Percentiles rank a stretch among this genome's conserved stretches.
phyloP scores from a whole-genome alignment of 1,139 yeast species.

The Yarrowia galli region DNA sequence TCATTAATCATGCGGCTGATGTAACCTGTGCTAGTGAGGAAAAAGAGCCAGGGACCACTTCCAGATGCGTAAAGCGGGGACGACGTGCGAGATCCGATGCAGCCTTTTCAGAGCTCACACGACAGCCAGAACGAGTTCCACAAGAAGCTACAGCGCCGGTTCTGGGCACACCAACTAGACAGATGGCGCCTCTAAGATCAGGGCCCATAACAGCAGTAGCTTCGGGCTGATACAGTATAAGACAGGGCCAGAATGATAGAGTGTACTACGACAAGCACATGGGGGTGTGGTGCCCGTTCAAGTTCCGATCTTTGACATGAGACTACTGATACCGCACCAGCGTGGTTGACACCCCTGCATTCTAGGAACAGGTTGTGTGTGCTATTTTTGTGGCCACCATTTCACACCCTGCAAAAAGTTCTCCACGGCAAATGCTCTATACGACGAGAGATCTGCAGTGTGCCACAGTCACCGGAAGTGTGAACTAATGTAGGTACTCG shows the following conservation, averaged over 20 bases:
- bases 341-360: not conserved
- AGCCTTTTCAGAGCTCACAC: not conserved
- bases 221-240: no score
- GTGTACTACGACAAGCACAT: no score
- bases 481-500: no score
- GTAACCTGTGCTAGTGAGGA: not conserved
- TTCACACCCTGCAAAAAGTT: not conserved
- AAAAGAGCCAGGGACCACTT: not conserved
- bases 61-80: not conserved
- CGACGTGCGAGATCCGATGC: no score
- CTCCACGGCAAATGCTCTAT: not conserved
- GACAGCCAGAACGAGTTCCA: no score
- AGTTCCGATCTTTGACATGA: not conserved
- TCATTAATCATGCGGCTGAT: conserved; percentile 21
- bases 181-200: no score
- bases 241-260: no score
- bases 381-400: not conserved
- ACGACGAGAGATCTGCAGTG: conserved; percentile 8
- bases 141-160: no score
- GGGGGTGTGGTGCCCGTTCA: no score
- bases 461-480: no score
- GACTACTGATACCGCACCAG: not conserved
- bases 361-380: not conserved
- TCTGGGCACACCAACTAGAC: no score
- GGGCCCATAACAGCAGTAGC: no score